Base-by-base conservation (phyloP, 352 stramenopile genomes). In the Phytophthora aleatoria region DNA sequence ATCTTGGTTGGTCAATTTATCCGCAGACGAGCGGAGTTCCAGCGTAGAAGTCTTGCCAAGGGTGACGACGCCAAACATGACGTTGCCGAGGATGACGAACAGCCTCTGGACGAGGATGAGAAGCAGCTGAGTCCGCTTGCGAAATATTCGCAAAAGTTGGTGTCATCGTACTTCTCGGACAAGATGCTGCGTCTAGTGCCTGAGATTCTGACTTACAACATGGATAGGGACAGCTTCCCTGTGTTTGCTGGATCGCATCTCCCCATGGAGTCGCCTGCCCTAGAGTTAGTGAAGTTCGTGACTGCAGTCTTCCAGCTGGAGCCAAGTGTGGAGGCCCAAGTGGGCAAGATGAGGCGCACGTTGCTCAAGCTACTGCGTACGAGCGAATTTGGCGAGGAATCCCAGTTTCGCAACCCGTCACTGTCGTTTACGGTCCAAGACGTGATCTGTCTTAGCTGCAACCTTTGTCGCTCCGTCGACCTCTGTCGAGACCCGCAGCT, bases 201-300 rank as follows among this genome's bases (percentile, higher is more conserved):
- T 0, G 86, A 95, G 61, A 93, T 95, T 52, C 48, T 88, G 63
- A 74, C 77, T 35, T 82, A 87, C 69, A 85, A 90, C 62, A 71
- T 93, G 62, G 73, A 79, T 26, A 54, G 69, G 8, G 70, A 81
- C 28, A 90, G 78, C 50, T 97, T 97, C 59, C 91, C 91, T 1
- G 74, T 89, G 33, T 83, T 95, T 38, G 85, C 91, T 8, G 95
- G 91, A 10, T 96, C 84, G 24, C 80, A 98, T 67, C 73, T 97
- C 15, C 45, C 27, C 4, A 52, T 96, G 47, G 87, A 85, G 27
- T 94, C 94, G 57, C 91, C 97, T 12, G 83, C 97, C 15, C 79
- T 99, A n/a, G 96, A 99, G 72, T 96, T 99, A 48, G 95, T 99
- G 33, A 99, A 99, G 74, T 97, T 91, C 57, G 81, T 99, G 20